Percentiles rank a stretch among this genome's conserved stretches.
phyloP scores from a whole-genome alignment of 176 grass and related monocot species.

The Cenchrus purpureus region DNA sequence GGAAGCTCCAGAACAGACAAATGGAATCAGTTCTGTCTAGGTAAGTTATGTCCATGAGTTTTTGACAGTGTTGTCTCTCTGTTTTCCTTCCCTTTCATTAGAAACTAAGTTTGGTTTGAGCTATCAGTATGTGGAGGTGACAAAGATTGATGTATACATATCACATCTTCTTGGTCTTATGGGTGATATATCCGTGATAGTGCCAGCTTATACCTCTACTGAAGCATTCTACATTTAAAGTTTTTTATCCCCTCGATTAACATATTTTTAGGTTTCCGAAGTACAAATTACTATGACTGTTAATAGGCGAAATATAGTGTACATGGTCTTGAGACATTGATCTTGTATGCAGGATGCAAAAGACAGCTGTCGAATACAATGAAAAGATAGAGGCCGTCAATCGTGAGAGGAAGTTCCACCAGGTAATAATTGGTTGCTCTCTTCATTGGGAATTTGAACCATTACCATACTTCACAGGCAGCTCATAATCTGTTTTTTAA shows the following conservation, averaged over 20 bases:
- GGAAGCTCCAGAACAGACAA: slow-evolving; percentile 88
- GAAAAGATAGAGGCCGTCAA: slow-evolving; percentile 93
- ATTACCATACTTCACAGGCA: slow-evolving; percentile 7
- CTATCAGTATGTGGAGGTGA: background rate
- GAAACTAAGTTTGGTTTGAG: background rate
- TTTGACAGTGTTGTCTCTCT: background rate
- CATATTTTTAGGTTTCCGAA: slow-evolving; percentile 14
- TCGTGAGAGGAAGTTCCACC: slow-evolving; percentile 94
- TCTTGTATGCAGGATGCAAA: slow-evolving; percentile 71
- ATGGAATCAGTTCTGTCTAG: slow-evolving; percentile 90
- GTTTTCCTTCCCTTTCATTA: slow-evolving; percentile 23
- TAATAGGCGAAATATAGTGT: slow-evolving; percentile 2
- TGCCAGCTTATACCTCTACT: slow-evolving; percentile 1
- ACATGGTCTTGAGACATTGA: slow-evolving; percentile 5
- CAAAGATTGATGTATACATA: background rate
- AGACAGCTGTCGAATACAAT: slow-evolving; percentile 77
- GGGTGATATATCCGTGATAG: background rate
- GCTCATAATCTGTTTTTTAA: slow-evolving; percentile 41
- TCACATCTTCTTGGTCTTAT: background rate
- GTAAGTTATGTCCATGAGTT: slow-evolving; percentile 49
- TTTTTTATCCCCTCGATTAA: background rate
- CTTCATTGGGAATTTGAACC: slow-evolving; percentile 20
- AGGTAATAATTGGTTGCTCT: slow-evolving; percentile 49
- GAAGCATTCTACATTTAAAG: slow-evolving; percentile 15
- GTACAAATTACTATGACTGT: background rate